Evolutionary conservation across 345 rosid genomes (phyloP), one percentile per base, ranked within the genome.

Genomic region (Dovyalis caffra): DNA sequence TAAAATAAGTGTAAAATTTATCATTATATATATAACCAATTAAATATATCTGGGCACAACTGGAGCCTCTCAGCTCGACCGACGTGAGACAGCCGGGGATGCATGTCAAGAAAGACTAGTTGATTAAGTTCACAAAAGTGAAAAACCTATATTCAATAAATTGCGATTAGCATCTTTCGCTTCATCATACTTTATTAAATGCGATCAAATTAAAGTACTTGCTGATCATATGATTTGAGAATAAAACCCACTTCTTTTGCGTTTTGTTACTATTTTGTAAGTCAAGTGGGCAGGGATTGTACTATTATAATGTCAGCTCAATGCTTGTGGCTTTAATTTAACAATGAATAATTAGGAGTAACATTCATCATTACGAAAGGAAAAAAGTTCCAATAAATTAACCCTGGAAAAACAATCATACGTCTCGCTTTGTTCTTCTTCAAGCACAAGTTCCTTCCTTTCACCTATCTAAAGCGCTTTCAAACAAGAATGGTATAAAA

Each of bases 211-310:
- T 49, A 49, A 29, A 28, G 66, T 49, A 49, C 47, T 40, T 40
- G 0, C 8, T 47, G 56, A 73, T 79, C 82, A 74, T 69, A 62
- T 69, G 78, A 68, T 77, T 47, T 26, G 72, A 66, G 76, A 60
- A 72, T 66, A 77, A 66, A 77, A 40, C 4, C 11, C 31, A 29
- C 21, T 23, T 34, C 3, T 29, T 26, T 71, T 6, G 72, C 62
- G 31, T 67, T 74, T 77, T 37, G 67, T 40, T 40, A 31, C 23
- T 26, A 15, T 38, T 37, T 6, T 45, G 23, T n/a, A 16, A 53
- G 8, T 34, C 40, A 47, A 47, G 56, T 47, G 56, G 56, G n/a
- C n/a, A n/a, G n/a, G n/a, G n/a, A n/a, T n/a, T n/a, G n/a, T n/a
- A n/a, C n/a, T n/a, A n/a, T n/a, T n/a, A n/a, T n/a, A n/a, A n/a